These are phyloP conservation scores for Rhododendron ferrugineum DNA, from an alignment of 148 eudicot genomes.

Conservation along the genomic window DNA sequence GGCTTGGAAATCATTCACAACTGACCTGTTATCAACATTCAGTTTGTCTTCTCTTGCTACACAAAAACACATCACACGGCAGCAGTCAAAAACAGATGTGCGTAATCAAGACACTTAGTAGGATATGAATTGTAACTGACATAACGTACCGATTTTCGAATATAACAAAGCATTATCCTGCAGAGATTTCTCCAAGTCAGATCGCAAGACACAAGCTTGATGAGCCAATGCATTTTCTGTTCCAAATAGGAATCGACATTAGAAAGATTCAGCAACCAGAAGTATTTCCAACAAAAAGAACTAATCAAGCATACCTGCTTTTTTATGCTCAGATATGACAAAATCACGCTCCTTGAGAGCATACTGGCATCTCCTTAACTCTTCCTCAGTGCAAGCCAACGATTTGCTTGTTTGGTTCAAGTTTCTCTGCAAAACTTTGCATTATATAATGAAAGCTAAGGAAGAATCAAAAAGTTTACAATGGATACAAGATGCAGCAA, in stretches of 20 bases:
- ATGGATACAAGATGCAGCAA: not conserved
- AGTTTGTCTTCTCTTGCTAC: constrained; percentile 85
- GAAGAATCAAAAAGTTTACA: not conserved
- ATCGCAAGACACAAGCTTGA: constrained; percentile 66
- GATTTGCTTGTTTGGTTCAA: constrained; percentile 34
- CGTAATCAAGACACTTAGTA: not conserved
- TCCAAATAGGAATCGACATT: not conserved
- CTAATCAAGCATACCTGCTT: constrained; percentile 36
- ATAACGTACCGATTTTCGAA: constrained; percentile 56
- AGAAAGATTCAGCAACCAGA: constrained; percentile 3
- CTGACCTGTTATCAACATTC: constrained; percentile 69
- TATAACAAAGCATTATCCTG: constrained; percentile 59
- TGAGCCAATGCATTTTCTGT: constrained; percentile 80
- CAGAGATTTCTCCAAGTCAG: constrained; percentile 78
- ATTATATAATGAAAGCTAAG: not conserved
- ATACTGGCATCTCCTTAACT: constrained; percentile 36
- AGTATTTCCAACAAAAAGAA: not conserved
- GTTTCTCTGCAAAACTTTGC: constrained; percentile 30
- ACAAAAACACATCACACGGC: constrained; percentile 12
- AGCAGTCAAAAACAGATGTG: constrained; percentile 1
- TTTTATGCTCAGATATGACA: constrained; percentile 45
- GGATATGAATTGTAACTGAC: not conserved
- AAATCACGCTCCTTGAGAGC: constrained; percentile 47
- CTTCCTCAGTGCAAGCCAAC: constrained; percentile 41
- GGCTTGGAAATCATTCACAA: constrained; percentile 51